Conservation (phyloP, 306 rosid species). For the Senna tora region DNA sequence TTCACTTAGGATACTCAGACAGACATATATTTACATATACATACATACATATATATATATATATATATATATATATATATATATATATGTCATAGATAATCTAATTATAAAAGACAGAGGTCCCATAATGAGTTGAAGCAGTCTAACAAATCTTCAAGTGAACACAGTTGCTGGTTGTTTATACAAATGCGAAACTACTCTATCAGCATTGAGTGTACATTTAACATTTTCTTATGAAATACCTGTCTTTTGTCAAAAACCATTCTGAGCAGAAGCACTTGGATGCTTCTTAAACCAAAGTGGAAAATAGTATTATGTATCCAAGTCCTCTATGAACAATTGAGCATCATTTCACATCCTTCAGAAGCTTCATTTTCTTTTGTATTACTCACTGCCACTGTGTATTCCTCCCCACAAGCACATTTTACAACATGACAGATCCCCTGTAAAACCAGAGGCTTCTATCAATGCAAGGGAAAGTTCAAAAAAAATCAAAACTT, state of each 20-base stretch:
- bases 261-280: not conserved
- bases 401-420: conserved; percentile 78
- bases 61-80: not conserved
- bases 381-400: conserved; percentile 49
- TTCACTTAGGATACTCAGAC: not conserved
- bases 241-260: not conserved
- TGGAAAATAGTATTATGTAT: not conserved
- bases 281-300: not conserved
- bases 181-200: not conserved
- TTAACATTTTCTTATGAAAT: conserved; percentile 9
- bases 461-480: conserved; percentile 32
- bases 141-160: not conserved
- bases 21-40: not conserved
- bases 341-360: conserved; percentile 7
- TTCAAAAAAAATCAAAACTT: conserved; percentile 32
- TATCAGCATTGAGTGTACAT: not conserved
- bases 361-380: conserved; percentile 39
- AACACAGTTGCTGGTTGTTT: not conserved
- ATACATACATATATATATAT: not conserved
- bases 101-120: not conserved
- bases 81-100: not conserved
- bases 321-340: conserved; percentile 23
- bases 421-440: conserved; percentile 69
- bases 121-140: not conserved
- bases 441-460: conserved; percentile 54